Evolutionary conservation across 177 flowering plant genomes (phyloP), one percentile per base, ranked within the genome.

Genomic region (Tripterygium wilfordii): DNA sequence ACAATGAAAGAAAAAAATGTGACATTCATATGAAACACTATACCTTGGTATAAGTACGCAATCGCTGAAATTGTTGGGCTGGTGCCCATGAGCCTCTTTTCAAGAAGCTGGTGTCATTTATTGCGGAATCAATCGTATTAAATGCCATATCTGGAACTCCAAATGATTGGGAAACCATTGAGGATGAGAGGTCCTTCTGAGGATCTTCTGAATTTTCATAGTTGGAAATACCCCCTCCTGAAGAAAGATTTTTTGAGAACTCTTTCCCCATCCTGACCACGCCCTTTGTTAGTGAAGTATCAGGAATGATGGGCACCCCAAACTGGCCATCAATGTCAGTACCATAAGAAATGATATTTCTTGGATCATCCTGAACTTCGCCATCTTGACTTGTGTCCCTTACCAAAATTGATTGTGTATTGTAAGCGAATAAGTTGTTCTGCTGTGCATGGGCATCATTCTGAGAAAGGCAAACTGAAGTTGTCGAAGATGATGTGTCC

Each of bases 31-130:
- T 32, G 17, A 44, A 53, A 45, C 10, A 45, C 14, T 61, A 36
- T 51, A 89, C 97, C 99, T 92, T 92, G 30, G 97, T 92, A 59
- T 72, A 92, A 20, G 99, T 84, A 21, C 99, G 65, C 80, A 82
- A 53, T 43, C 84, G 64, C 57, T 79, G 98, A 62, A 75, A 66
- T 45, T 79, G 98, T 4, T 79, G 74, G 24, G 81, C 56, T 17
- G 82, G 77, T 8, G 74, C 80, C 96, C 95, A 81, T 36, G 78
- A 49, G 16, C 79, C 76, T 45, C 70, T 64, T 53, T 63, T 71
- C 69, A 79, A 29, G 54, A 89, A 80, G 54, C 79, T 64, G 48
- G 67, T 66, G 42, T 86, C 91, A 57, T 75, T 81, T 7, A 92
- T 64, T 20, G 81, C 58, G 21, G 97, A 79, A 57, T 89, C 99